phyloP scores from a whole-genome alignment of 225 moss, liverwort and hornwort species.

The Straminergon stramineum region DNA sequence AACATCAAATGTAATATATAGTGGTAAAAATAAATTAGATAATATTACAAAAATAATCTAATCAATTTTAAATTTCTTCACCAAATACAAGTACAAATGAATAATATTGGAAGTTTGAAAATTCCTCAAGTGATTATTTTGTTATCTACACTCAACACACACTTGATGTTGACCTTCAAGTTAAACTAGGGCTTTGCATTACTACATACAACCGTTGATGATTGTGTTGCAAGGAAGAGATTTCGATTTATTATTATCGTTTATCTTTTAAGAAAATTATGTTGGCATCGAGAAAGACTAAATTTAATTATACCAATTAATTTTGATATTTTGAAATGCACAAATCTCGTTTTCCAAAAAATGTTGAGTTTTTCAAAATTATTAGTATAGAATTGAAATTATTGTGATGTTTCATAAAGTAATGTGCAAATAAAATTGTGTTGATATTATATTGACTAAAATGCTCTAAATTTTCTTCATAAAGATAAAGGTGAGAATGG shows the following conservation, averaged over 20 bases:
- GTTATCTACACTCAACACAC: not conserved
- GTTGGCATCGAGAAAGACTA: too few relatives aligned
- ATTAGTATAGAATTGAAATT: not conserved
- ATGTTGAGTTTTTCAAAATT: not conserved
- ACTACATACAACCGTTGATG: not conserved
- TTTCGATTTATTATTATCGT: not conserved
- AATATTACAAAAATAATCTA: not conserved
- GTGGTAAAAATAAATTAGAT: not conserved
- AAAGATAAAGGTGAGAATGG: not conserved
- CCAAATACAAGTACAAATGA: not conserved
- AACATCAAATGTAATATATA: too few relatives aligned
- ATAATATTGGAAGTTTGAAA: not conserved
- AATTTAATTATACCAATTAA: too few relatives aligned
- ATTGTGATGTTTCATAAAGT: not conserved
- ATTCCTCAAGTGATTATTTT: not conserved
- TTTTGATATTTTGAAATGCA: not conserved
- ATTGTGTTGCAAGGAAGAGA: not conserved
- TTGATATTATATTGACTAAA: not conserved
- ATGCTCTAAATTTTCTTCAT: not conserved
- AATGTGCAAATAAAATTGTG: not conserved
- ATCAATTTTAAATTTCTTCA: not conserved
- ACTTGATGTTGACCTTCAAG: not conserved
- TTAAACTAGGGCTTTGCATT: not conserved
- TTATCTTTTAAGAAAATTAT: too few relatives aligned
- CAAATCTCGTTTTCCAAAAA: not conserved